Base-by-base conservation (phyloP, 768 basidiomycete species). In the Mycena floridula region DNA sequence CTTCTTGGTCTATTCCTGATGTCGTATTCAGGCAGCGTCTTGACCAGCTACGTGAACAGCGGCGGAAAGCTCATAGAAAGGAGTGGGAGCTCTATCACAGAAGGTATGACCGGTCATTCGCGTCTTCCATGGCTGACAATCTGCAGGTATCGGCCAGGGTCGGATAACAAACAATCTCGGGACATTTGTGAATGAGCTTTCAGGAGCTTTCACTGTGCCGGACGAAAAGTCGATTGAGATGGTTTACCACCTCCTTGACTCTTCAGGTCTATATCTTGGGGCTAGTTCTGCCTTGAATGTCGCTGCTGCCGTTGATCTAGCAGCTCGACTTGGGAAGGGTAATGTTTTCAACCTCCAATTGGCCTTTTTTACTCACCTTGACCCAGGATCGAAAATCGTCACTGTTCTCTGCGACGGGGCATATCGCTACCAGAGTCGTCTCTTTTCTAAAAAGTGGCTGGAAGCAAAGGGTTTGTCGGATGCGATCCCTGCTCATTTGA, bases 381-480 rank as follows among this genome's bases (percentile, higher is more conserved):
- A 6, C 37, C 24, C 49, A 92, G 89, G 88, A 26, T 85, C 85
- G 18, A 89, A 74, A 13, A 72, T 98, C 23, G 92, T 82, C 2
- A 99, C 96, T 4, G 75, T 97, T 42, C 66, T 99, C 28, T 90
- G 87, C 61, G 96, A 99, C 59, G 96, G 95, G 6, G 96, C 96
- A 37, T 95, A 98, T 58, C 79, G 96, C 58, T 96, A 99, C 59
- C 96, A 98, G 67, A 94, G 89, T 49, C 78, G 96, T 9, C 68
- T 99, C 26, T 99, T 99, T 69, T 96, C 93, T 13, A 87, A 87
- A 61, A 78, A 80, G 54, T 99, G 96, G 96, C 67, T 99, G 38
- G 70, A 81, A 58, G 69, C 75, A 26, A 98, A 98, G 60, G 82
- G 75, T 0, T 68, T 99, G 40, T 73, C 77, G 32, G 69, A 75